Evolutionary conservation across 1,139 yeast species (phyloP), one percentile per base, ranked within the genome.

Genomic region (Scheffersomyces cryptocercus): DNA sequence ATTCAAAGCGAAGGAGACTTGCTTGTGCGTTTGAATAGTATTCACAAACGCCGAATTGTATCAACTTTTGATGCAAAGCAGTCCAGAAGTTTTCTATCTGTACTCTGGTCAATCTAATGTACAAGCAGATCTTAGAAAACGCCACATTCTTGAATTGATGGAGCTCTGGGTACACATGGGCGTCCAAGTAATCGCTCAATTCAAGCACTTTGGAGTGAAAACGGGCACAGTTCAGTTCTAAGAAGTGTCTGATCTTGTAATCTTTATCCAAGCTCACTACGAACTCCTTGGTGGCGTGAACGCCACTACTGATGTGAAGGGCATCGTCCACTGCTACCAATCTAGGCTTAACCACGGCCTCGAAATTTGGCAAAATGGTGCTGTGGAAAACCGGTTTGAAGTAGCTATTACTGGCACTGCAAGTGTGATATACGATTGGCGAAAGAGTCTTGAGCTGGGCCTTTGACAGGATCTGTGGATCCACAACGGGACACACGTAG

Each of bases 401-500:
- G 29, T 41, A 42, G 29, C 39, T 32, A 35, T 46, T 44, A 32
- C 46, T 39, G 28, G 37, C 20, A 9, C 34, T 40, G 39, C 51
- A 48, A 10, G 46, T 46, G 40, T 45, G 49, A 39, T 43, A 44
- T 3, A 42, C 36, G 9, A 48, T 37, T 11, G 51, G 51, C 13
- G 43, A 42, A 5, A 34, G 32, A 15, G 39, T 38, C 29, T 35
- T 33, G 13, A 45, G 36, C 8, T 32, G 29, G n/a, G 24, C 40
- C 10, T 24, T 9, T 26, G 38, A 35, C 15, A 41, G 38, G 8
- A 44, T 44, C 12, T 29, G 13, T 3, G 42, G 35, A 31, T 39
- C 39, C 9, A 15, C 37, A 28, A 47, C 16, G 26, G 55, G 55
- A 40, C 55, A 51, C 15, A 43, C 46, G 12, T 34, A 28, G 4